phyloP scores from a whole-genome alignment of 148 eudicot genomes.

The Cornus controversa region DNA sequence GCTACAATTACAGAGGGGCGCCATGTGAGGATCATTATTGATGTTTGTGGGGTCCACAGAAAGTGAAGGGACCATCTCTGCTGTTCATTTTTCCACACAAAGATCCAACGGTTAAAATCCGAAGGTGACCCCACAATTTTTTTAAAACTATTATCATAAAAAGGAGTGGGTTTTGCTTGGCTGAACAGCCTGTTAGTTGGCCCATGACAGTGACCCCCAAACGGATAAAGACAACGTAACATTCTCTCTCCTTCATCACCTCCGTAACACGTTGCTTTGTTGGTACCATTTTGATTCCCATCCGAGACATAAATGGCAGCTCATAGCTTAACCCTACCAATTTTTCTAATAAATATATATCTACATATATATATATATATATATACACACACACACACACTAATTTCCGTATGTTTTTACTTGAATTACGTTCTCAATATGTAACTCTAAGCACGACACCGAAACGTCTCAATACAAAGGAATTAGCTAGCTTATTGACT shows the following conservation, averaged over 20 bases:
- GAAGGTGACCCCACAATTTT: no score
- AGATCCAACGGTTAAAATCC: neutral
- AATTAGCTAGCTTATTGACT: no score
- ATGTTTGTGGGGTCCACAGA: constrained; percentile 1
- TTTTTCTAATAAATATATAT: neutral
- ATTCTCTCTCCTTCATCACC: neutral
- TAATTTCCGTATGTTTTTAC: neutral
- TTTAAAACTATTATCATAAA: no score
- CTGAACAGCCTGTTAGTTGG: constrained; percentile 3
- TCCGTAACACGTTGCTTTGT: neutral
- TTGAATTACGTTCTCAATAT: no score
- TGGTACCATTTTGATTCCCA: neutral
- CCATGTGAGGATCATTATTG: constrained; percentile 3
- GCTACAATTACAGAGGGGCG: no score
- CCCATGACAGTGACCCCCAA: constrained; percentile 5
- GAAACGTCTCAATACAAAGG: no score
- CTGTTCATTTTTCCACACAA: constrained; percentile 5
- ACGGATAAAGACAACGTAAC: neutral
- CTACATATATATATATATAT: no score
- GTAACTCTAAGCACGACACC: no score
- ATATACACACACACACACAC: no score
- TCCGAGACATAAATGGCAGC: neutral
- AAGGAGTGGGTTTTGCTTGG: neutral
- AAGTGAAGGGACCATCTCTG: neutral
- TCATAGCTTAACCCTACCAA: neutral